Evolutionary conservation across 1,284 basidiomycete genomes (phyloP), one percentile per base, ranked within the genome.

Genomic region (Naganishia sp.): DNA sequence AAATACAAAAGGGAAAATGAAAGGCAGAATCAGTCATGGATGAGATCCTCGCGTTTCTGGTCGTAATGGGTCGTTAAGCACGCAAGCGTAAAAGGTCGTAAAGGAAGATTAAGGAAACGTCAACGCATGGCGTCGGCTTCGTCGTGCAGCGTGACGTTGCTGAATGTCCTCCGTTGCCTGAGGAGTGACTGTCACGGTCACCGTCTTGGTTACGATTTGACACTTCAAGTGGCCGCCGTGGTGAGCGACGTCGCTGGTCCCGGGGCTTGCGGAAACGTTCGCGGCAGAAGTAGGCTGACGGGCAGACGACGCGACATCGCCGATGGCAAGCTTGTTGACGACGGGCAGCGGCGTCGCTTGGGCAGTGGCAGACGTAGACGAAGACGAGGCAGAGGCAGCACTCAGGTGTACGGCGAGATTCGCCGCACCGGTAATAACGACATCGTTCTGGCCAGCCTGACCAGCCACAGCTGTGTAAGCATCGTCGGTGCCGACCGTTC

Each of bases 101-200:
- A 61, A 42, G 31, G 36, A 25, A 21, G 48, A 25, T 60, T 23
- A 46, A 48, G 39, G 36, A 39, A 39, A 39, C 9, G 21, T 36
- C 15, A 46, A 13, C 5, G 45, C 18, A 15, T 61, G 59, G 25
- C 44, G 59, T 50, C 59, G 59, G 42, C 59, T 61, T 43, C 59
- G 59, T 50, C 48, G 59, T 10, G 39, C 48, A 3, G 50, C 6
- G 28, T 61, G 59, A 25, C 59, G 48, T 48, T 50, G 36, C 36
- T 39, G 36, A 7, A 39, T 39, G 13, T 10, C 36, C 13, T 2
- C n/a, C n/a, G 48, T 36, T 9, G 23, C 39, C 28, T 61, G 50
- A 9, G 59, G 25, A 25, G 25, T 61, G 39, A 42, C 36, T 15
- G 59, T 59, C 31, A 39, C 45, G 13, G 56, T 61, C 6, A 46